Percentiles rank a stretch among this genome's conserved stretches.
These are phyloP conservation scores for Tetraselmis striata DNA, from an alignment of 139 green algal genomes.

Conservation along the genomic window DNA sequence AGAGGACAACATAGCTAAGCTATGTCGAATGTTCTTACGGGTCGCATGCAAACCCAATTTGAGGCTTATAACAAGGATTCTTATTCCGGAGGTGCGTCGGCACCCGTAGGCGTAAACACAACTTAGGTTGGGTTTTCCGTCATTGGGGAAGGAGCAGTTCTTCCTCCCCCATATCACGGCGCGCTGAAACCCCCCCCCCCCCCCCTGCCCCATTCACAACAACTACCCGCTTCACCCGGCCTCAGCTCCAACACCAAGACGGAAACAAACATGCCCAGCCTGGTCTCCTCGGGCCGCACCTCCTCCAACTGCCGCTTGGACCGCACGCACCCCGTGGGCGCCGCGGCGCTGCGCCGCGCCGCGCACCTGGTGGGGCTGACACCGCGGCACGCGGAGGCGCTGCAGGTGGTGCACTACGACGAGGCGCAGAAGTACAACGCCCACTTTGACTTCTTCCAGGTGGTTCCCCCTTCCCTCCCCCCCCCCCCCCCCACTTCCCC, in stretches of 20 bases:
- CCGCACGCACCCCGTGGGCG: background rate
- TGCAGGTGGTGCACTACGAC: slow-evolving; percentile 11
- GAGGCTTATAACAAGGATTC: too few species aligned
- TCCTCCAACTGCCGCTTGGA: background rate
- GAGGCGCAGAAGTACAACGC: slow-evolving; percentile 2
- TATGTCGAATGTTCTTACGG: too few species aligned
- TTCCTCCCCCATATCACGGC: too few species aligned
- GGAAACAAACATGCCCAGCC: background rate
- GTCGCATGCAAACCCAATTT: too few species aligned
- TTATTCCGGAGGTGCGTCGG: too few species aligned
- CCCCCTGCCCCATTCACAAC: too few species aligned
- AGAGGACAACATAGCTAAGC: too few species aligned
- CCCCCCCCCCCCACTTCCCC: background rate
- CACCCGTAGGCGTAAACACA: too few species aligned
- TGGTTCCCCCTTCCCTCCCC: background rate
- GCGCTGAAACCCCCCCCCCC: too few species aligned
- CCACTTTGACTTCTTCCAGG: slow-evolving; percentile 14
- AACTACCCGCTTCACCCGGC: background rate
- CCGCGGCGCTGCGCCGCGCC: slow-evolving; percentile 1
- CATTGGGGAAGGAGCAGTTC: too few species aligned
- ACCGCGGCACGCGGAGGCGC: slow-evolving; percentile 1
- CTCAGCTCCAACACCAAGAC: background rate
- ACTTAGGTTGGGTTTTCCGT: too few species aligned
- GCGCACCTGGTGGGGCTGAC: background rate
- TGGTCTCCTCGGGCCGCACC: background rate